Percentiles rank a stretch among this genome's conserved stretches.
These are phyloP conservation scores for Bretziella fagacearum DNA, from an alignment of 2,329 filamentous ascomycete species.

Conservation along the genomic window DNA sequence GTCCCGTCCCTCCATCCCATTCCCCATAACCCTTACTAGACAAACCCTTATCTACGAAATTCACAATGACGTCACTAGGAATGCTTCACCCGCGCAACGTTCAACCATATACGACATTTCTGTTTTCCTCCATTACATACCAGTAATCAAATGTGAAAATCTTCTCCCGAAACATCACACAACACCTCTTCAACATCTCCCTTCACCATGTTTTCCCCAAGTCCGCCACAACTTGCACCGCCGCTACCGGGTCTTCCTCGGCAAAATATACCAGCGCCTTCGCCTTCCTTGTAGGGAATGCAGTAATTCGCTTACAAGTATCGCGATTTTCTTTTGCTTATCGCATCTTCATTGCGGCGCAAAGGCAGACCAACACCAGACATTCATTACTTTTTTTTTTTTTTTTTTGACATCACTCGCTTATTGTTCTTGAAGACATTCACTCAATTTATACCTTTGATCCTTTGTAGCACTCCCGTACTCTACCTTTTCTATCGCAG, in stretches of 20 bases:
- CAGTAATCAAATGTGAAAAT: too few relatives aligned
- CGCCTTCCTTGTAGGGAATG: background rate
- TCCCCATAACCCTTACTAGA: too few relatives aligned
- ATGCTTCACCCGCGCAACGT: too few relatives aligned
- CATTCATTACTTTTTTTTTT: background rate
- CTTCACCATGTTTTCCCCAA: too few relatives aligned
- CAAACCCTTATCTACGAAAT: too few relatives aligned
- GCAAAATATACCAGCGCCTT: background rate
- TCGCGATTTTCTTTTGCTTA: slow-evolving; percentile 2
- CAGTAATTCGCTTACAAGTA: background rate
- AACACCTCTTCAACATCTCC: too few relatives aligned
- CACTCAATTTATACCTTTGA: background rate
- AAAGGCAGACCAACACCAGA: background rate
- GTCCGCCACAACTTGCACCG: too few relatives aligned
- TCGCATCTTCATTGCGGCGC: background rate
- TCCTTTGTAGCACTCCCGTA: background rate
- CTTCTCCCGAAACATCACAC: too few relatives aligned
- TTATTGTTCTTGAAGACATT: background rate
- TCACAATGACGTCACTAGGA: too few relatives aligned
- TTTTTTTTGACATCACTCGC: background rate
- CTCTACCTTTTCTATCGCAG: background rate
- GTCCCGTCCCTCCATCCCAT: too few relatives aligned
- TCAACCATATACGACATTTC: too few relatives aligned
- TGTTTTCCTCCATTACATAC: too few relatives aligned
- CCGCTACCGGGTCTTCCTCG: background rate